These are phyloP conservation scores for Ophiosphaerella herpotricha DNA, from an alignment of 2,329 filamentous ascomycete genomes.

Conservation along the genomic window DNA sequence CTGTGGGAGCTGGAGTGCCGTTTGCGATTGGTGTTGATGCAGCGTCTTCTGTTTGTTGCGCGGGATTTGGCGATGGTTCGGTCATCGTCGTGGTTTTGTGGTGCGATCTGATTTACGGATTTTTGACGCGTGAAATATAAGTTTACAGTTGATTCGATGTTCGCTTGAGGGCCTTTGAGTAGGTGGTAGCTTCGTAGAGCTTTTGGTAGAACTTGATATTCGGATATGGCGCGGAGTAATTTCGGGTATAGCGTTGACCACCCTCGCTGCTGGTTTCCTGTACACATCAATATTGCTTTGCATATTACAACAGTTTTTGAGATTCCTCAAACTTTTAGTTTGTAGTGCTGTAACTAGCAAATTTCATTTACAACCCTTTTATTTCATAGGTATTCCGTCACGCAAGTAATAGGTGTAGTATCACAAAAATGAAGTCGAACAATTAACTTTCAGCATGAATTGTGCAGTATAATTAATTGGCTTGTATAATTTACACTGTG, in stretches of 20 bases:
- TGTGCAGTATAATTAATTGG: too few relatives aligned
- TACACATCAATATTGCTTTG: too few relatives aligned
- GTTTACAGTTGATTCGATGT: background rate
- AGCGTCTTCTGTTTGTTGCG: constrained; percentile 21
- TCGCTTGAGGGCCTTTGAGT: background rate
- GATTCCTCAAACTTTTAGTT: too few relatives aligned
- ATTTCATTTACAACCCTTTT: too few relatives aligned
- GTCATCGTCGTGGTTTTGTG: constrained; percentile 12
- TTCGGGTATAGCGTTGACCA: constrained; percentile 8
- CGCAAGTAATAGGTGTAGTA: too few relatives aligned
- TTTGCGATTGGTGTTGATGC: constrained; percentile 25
- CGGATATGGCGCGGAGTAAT: constrained; percentile 17
- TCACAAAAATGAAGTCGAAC: too few relatives aligned
- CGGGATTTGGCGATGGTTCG: constrained; percentile 20
- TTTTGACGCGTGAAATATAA: background rate
- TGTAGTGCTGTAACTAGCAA: too few relatives aligned
- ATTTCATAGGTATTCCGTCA: too few relatives aligned
- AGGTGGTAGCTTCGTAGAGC: constrained; percentile 5
- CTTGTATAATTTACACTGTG: too few relatives aligned
- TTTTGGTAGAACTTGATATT: constrained; percentile 21
- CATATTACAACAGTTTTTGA: too few relatives aligned
- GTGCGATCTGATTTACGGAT: background rate
- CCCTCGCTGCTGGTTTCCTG: too few relatives aligned
- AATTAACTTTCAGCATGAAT: too few relatives aligned
- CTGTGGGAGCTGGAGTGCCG: constrained; percentile 21